Base-by-base conservation (phyloP, 176 grass and related monocot species). In the Aegilops speltoides region DNA sequence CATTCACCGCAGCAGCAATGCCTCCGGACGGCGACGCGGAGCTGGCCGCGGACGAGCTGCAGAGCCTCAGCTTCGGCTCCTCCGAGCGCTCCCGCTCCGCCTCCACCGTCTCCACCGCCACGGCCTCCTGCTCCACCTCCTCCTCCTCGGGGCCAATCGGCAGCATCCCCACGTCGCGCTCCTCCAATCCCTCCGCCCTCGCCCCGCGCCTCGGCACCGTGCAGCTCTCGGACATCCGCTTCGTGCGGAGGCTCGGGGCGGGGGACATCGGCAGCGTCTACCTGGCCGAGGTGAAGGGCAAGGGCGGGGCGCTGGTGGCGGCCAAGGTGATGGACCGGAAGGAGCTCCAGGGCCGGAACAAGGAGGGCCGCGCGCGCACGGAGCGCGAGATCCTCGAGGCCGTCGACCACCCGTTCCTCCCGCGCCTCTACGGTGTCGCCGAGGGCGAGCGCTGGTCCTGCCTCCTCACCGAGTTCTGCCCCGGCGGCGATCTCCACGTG, bases 391-490 rank as follows among this genome's bases (percentile, higher is more conserved):
- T 99, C 89, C 90, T 99, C 12, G 94, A 99, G 94, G 86, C 79
- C 86, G 79, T 96, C 12, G 94, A 99, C 57, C 97, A 99, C 80
- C 97, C 97, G 0, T 99, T 99, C 87, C 91, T 99, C 40, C 97
- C 97, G 3, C 89, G 83, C 8, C 90, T 99, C 67, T 89, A 90
- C 74, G 97, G 87, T 14, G 90, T 93, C 45, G 97, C 94, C 5
- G 94, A 99, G 17, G 93, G 82, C 8, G 97, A 94, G 16, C 76
- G 94, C 12, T 97, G 94, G 94, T 96, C 93, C 1, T 99, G 97
- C 79, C 92, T 99, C 92, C 91, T 99, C 75, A 99, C 97, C 48
- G 97, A 99, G 92, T 99, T 99, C 94, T 99, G 97, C 85, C 97
- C 97, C 82, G 97, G 97, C 33, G 97, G 97, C 32, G 97, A 99